Evolutionary conservation across 164 flowering plant genomes (phyloP).

Genomic region (Piper longum): DNA sequence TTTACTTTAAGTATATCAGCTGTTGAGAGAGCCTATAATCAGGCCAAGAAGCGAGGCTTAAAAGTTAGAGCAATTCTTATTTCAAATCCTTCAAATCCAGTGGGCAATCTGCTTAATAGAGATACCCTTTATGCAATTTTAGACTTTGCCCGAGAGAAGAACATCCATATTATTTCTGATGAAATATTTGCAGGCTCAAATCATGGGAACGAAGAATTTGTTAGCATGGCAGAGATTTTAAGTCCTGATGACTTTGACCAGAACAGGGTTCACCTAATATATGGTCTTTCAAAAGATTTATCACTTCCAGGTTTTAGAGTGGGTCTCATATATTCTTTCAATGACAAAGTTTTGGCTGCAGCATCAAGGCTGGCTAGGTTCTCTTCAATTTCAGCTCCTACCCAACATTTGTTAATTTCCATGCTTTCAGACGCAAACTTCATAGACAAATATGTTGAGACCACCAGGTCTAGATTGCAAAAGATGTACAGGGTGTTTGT

Average conservation of each 20-base stretch:
- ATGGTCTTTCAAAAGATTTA: slow-evolving; percentile 68
- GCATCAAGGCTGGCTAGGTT: slow-evolving; percentile 63
- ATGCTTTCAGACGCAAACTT: slow-evolving; percentile 68
- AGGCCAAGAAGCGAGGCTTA: slow-evolving; percentile 77
- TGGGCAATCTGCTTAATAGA: slow-evolving; percentile 46
- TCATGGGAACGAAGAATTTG: slow-evolving; percentile 57
- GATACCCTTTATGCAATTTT: slow-evolving; percentile 51
- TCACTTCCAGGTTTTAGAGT: slow-evolving; percentile 61
- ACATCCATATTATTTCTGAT: slow-evolving; percentile 75
- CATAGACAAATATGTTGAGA: slow-evolving; percentile 25
- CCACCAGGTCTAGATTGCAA: slow-evolving; percentile 35
- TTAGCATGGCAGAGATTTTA: slow-evolving; percentile 74
- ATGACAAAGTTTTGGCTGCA: slow-evolving; percentile 52
- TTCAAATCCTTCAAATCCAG: slow-evolving; percentile 86
- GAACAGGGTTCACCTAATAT: slow-evolving; percentile 67
- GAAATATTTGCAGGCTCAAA: slow-evolving; percentile 74
- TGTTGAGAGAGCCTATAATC: slow-evolving; percentile 76
- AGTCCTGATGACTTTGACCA: slow-evolving; percentile 50
- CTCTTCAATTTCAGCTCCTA: slow-evolving; percentile 60
- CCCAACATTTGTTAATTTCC: slow-evolving; percentile 53
- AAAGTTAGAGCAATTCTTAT: slow-evolving; percentile 74
- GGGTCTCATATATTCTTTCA: slow-evolving; percentile 61
- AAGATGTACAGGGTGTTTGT: slow-evolving; percentile 33
- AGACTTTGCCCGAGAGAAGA: slow-evolving; percentile 85
- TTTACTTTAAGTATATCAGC: slow-evolving; percentile 51